Evolutionary conservation across 352 stramenopile genomes (phyloP), one percentile per base, ranked within the genome.

Genomic region (Thraustotheca clavata): DNA sequence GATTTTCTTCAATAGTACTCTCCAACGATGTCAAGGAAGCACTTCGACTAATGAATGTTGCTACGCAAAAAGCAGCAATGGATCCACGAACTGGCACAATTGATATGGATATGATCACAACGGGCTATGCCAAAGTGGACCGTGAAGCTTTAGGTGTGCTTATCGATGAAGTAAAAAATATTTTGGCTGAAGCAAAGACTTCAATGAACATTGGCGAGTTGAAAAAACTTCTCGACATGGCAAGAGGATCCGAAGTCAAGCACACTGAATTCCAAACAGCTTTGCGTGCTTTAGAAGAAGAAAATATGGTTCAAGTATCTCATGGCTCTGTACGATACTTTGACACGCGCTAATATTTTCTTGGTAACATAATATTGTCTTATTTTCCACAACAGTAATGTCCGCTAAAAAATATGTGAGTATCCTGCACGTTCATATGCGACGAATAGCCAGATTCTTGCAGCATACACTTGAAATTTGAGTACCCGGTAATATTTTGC

Each of bases 101-200:
- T 71, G 96, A 99, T 75, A 99, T 99, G 96, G 96, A 99, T 73
- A 98, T 98, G 90, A 98, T 99, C 72, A 95, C 95, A 50, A 99
- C 95, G 4, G 95, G 95, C 22, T 80, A 95, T 67, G 94, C 83
- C 59, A 87, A 85, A 35, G 75, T 88, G 7, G 94, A 98, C 70
- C 86, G 94, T 18, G 83, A 98, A 60, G 74, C 80, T 4, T 71
- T 91, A 11, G 71, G 70, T 4, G 74, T 80, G 50, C 68, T 91
- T 14, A 73, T 91, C 18, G 65, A 79, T 3, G 48, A 52, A 0
- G 73, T 94, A 31, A 89, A 89, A 61, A 61, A 71, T 26, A 73
- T 87, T 49, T 62, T 94, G 22, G 67, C 67, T 38, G 78, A 84
- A 26, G 71, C 73, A 7, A 83, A 80, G 39, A 77, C 81, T 47